Evolutionary conservation across 148 eudicot species (phyloP), one percentile per base, ranked within the genome.

Genomic region (Rhododendron kiyosumense): DNA sequence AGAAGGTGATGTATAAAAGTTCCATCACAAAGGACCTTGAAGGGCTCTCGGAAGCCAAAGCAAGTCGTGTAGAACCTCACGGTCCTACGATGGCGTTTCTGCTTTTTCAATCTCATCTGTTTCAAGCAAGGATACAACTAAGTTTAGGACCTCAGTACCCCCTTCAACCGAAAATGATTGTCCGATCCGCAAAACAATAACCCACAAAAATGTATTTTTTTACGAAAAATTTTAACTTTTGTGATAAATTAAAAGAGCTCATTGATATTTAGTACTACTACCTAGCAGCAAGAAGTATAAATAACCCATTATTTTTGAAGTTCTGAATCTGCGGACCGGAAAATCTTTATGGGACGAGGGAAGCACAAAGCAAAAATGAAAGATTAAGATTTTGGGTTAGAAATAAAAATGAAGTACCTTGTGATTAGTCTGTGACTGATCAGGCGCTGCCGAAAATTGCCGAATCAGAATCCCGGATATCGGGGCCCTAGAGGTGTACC

Each of bases 21-120:
- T 9, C 99, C 98, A 82, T 95, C 98, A 87, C 98, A 97, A 2
- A 97, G 90, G 30, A 97, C 92, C 91, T 97, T 97, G 88, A 86
- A 97, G 49, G 99, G 99, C 79, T 92, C 94, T 79, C 98, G 85
- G 77, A 97, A 97, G 0, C 98, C 98, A 80, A 86, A 93, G 82
- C 98, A 94, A 82, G 99, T 91, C 63, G 93, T 92, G 89, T 90
- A 94, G 78, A 94, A 93, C 76, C 92, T 89, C 61, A 95, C 94
- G 28, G 82, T 84, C 84, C 86, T 93, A 0, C 99, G 92, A 83
- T 97, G 99, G 3, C 99, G 93, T 88, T 92, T 97, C 79, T 94
- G 98, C 88, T 92, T 95, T 46, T 89, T 93, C 52, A 95, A 88
- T 85, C 91, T 97, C 99, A 97, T 96, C 89, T 85, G 20, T 63